These are phyloP conservation scores for Anethum foeniculum DNA, from an alignment of 140 eudicot species.

Conservation along the genomic window DNA sequence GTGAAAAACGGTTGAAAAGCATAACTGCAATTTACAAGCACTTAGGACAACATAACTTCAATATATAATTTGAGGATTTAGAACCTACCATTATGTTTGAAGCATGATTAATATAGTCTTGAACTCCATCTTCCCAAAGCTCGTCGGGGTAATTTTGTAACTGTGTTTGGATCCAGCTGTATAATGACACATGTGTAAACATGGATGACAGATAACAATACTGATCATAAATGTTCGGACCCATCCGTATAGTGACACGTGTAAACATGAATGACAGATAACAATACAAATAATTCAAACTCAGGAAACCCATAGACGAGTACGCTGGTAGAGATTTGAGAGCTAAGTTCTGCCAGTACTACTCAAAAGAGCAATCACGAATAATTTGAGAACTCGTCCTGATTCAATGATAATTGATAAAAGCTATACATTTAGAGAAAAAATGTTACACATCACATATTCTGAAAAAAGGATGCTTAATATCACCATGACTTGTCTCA, in stretches of 20 bases:
- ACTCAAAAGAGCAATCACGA: not conserved
- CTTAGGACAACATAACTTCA: not conserved
- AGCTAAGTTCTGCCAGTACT: not conserved
- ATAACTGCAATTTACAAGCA: not conserved
- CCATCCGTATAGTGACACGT: conserved; percentile 49
- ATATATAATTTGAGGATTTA: not conserved
- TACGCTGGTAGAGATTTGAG: not conserved
- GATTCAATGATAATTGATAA: not conserved
- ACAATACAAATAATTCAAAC: not conserved
- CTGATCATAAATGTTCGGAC: conserved; percentile 28
- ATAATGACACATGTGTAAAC: not conserved
- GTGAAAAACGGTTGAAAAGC: not conserved
- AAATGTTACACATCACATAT: not conserved
- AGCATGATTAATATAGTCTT: conserved; percentile 69
- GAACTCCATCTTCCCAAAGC: conserved; percentile 95
- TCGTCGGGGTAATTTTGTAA: conserved; percentile 93
- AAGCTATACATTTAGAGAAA: not conserved
- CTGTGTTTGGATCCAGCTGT: conserved; percentile 91
- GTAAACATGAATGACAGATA: not conserved
- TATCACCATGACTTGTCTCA: not conserved
- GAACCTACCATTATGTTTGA: conserved; percentile 62
- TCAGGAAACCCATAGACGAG: not conserved
- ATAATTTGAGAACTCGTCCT: not conserved
- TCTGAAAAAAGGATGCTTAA: not conserved
- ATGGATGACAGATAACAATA: not conserved